Evolutionary conservation across 352 stramenopile genomes (phyloP), one percentile per base, ranked within the genome.

Genomic region (Globisporangium emineosum): DNA sequence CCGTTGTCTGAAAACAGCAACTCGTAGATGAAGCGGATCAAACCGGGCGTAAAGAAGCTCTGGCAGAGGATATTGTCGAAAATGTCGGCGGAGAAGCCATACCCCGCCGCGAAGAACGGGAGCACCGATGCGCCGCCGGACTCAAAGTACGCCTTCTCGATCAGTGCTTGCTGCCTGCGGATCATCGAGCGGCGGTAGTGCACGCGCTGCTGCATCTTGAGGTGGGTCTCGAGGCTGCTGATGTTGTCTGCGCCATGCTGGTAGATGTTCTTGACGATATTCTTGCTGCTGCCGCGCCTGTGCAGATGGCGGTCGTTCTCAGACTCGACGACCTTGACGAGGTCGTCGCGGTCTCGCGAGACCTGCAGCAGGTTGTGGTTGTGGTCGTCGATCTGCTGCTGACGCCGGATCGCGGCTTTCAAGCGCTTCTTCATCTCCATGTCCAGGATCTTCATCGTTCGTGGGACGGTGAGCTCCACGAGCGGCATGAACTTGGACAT

Each of bases 61-160:
- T 89, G 79, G 33, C 81, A 90, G 23, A 90, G 58, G 72, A 90
- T 82, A 43, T 83, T 90, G 75, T 90, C 79, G 45, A 90, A 90
- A 30, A 89, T 74, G 53, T 89, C 81, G 51, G 80, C 77, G 21
- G 74, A 71, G 54, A 90, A 85, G 1, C 75, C 79, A 23, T 85
- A 88, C 12, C 81, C 81, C 13, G 81, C 81, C 0, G 81, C 81
- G 57, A 88, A 88, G 62, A 90, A 90, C 8, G 81, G 76, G 9
- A 90, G 57, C 29, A 83, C 56, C 8, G 77, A 67, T 7, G 77
- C 68, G 40, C 69, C 70, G 19, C 69, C 70, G 8, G 78, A 74
- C 29, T 86, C 79, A 50, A 84, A 89, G 51, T 72, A 66, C 61
- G 71, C 63, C 0, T 67, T 57, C 57, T 68, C 64, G 56, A 68